Evolutionary conservation across 2,329 filamentous ascomycete genomes (phyloP), one percentile per base, ranked within the genome.

Genomic region (Chaetomium strumarium): DNA sequence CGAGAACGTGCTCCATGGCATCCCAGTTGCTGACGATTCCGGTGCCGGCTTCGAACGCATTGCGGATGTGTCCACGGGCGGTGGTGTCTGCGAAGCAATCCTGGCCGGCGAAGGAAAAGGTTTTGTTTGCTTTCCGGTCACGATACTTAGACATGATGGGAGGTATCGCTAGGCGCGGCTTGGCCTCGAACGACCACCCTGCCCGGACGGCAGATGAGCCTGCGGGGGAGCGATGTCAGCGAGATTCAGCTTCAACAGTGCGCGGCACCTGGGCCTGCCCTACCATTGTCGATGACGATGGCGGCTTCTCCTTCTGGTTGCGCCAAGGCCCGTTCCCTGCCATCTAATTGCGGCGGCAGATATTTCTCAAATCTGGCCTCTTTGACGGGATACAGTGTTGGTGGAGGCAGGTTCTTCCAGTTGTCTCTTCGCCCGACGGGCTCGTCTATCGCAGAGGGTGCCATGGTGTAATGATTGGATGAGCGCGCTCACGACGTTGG

Each of bases 221-320:
- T 96, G 62, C 43, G 52, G 48, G n/a, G 17, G 42, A 20, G 45
- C 36, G 47, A 43, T 45, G 58, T 61, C 45, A 60, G 53, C 47
- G 36, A 48, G 47, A 37, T 48, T 24, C 9, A 30, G 40, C 29
- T 12, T 10, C 4, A 29, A 9, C 9, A 30, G 20, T 38, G n/a
- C n/a, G 42, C 33, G 12, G 20, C 19, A 34, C 7, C 16, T 5
- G 30, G 30, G 14, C 19, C 11, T 41, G n/a, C 71, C 34, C 55
- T 73, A 95, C 91, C 93, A 86, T 96, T 96, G 74, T 99, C 93
- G 66, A 99, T 97, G 57, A 99, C 88, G 64, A 99, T 96, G 46
- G 90, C 89, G 47, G 84, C 87, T 42, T 75, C 72, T 53, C 74
- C 77, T 14, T 76, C 69, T 17, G 78, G 72, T 19, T 66, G 67